phyloP scores from a whole-genome alignment of 1,139 yeast species.

The Candida labiduridarum region DNA sequence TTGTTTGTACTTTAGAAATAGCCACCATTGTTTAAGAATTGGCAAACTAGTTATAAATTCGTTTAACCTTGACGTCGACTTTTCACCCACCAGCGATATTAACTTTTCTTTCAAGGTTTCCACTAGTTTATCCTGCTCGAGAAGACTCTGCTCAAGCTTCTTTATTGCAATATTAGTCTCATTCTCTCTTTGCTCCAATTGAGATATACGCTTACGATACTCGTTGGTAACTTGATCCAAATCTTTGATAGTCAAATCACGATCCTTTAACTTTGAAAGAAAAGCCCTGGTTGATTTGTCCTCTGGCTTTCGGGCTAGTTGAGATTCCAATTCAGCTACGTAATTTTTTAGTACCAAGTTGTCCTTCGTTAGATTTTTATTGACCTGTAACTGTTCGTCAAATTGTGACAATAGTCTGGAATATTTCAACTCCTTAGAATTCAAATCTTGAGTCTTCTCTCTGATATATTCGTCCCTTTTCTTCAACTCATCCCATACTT shows the following conservation, averaged over 20 bases:
- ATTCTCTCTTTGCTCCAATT: conserved; percentile 19
- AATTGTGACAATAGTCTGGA: conserved; percentile 2
- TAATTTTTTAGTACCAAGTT: conserved; percentile 22
- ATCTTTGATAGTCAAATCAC: conserved; percentile 24
- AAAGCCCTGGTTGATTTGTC: conserved; percentile 4
- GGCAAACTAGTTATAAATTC: conserved; percentile 31
- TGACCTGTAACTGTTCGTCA: conserved; percentile 13
- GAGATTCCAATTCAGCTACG: conserved; percentile 23
- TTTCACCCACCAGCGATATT: conserved; percentile 6
- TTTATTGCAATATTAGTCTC: conserved; percentile 21
- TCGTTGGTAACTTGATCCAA: conserved; percentile 27
- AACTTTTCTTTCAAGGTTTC: conserved; percentile 23
- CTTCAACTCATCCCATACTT: conserved; percentile 8
- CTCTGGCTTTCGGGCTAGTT: conserved; percentile 13
- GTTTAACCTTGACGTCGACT: conserved; percentile 9
- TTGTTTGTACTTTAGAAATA: conserved; percentile 29
- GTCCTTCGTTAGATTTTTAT: conserved; percentile 24
- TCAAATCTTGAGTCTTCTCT: conserved; percentile 6
- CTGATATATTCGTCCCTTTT: conserved; percentile 5
- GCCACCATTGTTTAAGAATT: conserved; percentile 34
- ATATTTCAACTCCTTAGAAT: conserved; percentile 5
- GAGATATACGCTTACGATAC: conserved; percentile 23
- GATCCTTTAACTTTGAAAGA: conserved; percentile 19
- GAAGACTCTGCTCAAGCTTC: conserved; percentile 14
- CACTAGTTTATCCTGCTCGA: conserved; percentile 27